Evolutionary conservation across 2,329 filamentous ascomycete genomes (phyloP), one percentile per base, ranked within the genome.

Genomic region (Setomelanomma holmii): DNA sequence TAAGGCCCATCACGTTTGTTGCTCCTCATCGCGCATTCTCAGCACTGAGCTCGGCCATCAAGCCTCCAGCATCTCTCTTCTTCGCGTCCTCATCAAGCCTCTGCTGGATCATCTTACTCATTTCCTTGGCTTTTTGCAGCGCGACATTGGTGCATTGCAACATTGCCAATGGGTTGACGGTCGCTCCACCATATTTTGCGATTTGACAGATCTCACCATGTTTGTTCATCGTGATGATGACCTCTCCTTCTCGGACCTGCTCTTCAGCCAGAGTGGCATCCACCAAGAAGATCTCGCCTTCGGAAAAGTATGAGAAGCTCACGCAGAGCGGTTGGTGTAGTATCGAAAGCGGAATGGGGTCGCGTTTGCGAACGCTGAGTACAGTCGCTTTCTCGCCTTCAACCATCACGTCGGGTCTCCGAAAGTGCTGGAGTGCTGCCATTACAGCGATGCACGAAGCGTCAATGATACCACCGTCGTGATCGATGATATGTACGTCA

Each of bases 161-260:
- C 61, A 98, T 78, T 27, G 84, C 80, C 54, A 93, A 79, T 1
- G 93, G 92, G 72, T 97, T 90, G 11, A 96, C 84, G 0, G 92
- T 84, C 17, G 85, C 83, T 21, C 95, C 95, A 20, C 93, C 93
- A 52, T 95, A 85, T 79, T 99, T 99, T 23, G 92, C 88, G 54
- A 97, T 85, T 75, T 96, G 91, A 67, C 92, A 96, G 35, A 97
- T 85, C 78, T 97, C 93, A 20, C 93, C 93, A 68, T 93, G 89
- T 69, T 86, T 87, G 76, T 97, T 96, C 75, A 96, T 83, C 49
- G 91, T 93, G 66, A 98, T 85, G 5, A 90, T 90, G 64, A 90
- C 85, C 73, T 88, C 87, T 50, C 86, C 88, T 34, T 88, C 83
- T 17, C 89, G 81, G 51, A 92, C 80, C 73, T 91, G 88, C 77